Conservation (phyloP, 371 early-diverging fungal genomes). For the Dinochytrium kinnereticum region DNA sequence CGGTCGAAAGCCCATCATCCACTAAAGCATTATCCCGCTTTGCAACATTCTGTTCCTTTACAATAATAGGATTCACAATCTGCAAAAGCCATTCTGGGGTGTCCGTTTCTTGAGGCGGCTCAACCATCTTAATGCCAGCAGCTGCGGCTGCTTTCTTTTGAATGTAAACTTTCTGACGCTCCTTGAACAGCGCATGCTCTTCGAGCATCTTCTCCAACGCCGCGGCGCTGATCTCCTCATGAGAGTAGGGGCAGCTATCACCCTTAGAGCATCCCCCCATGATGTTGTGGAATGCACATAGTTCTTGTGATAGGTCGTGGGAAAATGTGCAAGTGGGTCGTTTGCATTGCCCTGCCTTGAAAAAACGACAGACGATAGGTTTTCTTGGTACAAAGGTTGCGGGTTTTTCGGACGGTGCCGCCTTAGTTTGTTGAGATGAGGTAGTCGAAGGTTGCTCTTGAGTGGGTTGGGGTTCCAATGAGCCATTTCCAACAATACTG, state of each 20-base stretch:
- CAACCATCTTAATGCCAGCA: not conserved
- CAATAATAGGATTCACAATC: not conserved
- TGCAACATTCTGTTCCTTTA: not conserved
- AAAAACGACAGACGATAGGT: not conserved
- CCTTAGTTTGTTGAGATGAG: not conserved
- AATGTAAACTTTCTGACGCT: not conserved
- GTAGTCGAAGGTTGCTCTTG: not conserved
- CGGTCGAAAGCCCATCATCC: not conserved
- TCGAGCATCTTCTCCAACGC: not conserved
- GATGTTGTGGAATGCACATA: slow-evolving; percentile 14
- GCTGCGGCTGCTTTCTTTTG: not conserved
- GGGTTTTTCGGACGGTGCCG: not conserved
- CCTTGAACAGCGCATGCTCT: slow-evolving; percentile 10
- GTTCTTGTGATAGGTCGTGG: slow-evolving; percentile 8
- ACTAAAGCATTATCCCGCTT: not conserved
- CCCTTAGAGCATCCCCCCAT: slow-evolving; percentile 12
- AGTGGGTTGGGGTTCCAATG: not conserved
- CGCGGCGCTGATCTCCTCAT: not conserved
- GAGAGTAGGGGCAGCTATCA: slow-evolving; percentile 9
- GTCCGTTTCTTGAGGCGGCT: not conserved
- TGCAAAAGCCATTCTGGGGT: not conserved
- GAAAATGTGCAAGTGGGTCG: slow-evolving; percentile 10
- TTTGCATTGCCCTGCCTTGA: not conserved
- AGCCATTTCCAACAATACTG: not conserved
- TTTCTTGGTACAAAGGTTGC: not conserved